Percentiles rank a stretch among this genome's conserved stretches.
Evolutionary conservation across 1,139 yeast genomes (phyloP).

Genomic region (Pichia sp.): DNA sequence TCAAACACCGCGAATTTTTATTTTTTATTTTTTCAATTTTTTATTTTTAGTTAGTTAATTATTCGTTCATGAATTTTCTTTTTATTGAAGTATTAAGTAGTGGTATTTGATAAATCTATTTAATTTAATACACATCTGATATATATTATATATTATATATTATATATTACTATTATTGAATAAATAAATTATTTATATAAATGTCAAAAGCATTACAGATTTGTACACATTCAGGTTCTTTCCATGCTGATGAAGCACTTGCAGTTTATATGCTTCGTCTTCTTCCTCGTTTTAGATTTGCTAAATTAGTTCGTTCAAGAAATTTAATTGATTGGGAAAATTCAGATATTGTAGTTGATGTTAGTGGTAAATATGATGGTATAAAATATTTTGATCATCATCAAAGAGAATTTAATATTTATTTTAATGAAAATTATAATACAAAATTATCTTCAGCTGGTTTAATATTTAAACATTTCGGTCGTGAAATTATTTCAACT

Average conservation of each 20-base stretch:
- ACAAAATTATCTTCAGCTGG: conserved; percentile 95
- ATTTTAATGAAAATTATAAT: conserved; percentile 50
- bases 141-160: no score
- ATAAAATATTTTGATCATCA: conserved; percentile 90
- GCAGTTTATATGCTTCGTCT: conserved; percentile 82
- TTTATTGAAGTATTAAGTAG: no score
- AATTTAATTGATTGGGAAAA: conserved; percentile 75
- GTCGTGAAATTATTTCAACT: conserved; percentile 61
- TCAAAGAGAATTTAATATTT: conserved; percentile 73
- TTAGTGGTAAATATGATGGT: conserved; percentile 89
- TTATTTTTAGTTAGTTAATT: no score
- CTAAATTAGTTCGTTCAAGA: conserved; percentile 75
- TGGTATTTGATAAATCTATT: no score
- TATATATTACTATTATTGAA: no score
- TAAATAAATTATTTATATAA: background rate
- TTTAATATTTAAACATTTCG: conserved; percentile 85
- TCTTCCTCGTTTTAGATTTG: conserved; percentile 62
- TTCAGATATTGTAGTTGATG: conserved; percentile 92
- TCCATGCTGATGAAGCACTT: conserved; percentile 97
- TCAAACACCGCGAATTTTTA: no score
- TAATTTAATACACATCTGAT: no score
- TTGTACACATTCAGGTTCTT: conserved; percentile 91
- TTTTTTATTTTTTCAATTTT: no score
- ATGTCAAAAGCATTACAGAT: conserved; percentile 38
- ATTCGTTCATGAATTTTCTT: no score